Conservation (phyloP, 2,329 filamentous ascomycete genomes). For the Fusarium sp. region DNA sequence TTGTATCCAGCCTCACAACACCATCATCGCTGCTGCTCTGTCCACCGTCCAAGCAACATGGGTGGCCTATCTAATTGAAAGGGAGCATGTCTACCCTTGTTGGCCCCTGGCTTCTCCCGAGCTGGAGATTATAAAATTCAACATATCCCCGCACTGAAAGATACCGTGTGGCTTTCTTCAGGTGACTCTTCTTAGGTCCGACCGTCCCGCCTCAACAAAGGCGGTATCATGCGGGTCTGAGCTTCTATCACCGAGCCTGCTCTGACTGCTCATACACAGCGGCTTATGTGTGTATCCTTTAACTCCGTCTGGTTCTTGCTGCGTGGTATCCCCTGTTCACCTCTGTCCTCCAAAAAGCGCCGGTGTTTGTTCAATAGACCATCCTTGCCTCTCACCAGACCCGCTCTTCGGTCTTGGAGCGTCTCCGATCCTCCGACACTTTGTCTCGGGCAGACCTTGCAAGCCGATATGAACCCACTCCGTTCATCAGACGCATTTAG, state of each 20-base stretch:
- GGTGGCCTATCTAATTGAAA: slow-evolving; percentile 19
- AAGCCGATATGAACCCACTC: slow-evolving; percentile 10
- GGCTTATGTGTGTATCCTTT: slow-evolving; percentile 11
- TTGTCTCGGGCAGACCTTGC: slow-evolving; percentile 1
- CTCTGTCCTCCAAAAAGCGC: slow-evolving; percentile 17
- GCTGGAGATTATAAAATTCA: slow-evolving; percentile 21
- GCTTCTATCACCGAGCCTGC: slow-evolving; percentile 9
- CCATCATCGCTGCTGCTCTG: slow-evolving; percentile 13
- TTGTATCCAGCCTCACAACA: slow-evolving; percentile 14
- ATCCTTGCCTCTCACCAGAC: slow-evolving; percentile 12
- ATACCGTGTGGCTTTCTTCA: slow-evolving; percentile 15
- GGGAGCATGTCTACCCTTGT: slow-evolving; percentile 26
- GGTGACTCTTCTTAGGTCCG: slow-evolving; percentile 16
- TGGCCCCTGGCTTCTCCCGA: slow-evolving; percentile 11
- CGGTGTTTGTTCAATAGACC: slow-evolving; percentile 1
- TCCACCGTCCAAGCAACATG: slow-evolving; percentile 21
- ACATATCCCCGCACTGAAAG: slow-evolving; percentile 12
- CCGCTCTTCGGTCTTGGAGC: slow-evolving; percentile 25
- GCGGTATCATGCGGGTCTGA: slow-evolving; percentile 32
- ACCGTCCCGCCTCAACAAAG: slow-evolving; percentile 18
- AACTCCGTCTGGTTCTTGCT: slow-evolving; percentile 13
- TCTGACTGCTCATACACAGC: slow-evolving; percentile 1
- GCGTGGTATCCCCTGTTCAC: slow-evolving; percentile 2
- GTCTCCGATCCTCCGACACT: slow-evolving; percentile 27
- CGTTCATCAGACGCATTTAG: slow-evolving; percentile 19